Conservation (phyloP, 805 yeast genomes). For the Alloascoidea africana region DNA sequence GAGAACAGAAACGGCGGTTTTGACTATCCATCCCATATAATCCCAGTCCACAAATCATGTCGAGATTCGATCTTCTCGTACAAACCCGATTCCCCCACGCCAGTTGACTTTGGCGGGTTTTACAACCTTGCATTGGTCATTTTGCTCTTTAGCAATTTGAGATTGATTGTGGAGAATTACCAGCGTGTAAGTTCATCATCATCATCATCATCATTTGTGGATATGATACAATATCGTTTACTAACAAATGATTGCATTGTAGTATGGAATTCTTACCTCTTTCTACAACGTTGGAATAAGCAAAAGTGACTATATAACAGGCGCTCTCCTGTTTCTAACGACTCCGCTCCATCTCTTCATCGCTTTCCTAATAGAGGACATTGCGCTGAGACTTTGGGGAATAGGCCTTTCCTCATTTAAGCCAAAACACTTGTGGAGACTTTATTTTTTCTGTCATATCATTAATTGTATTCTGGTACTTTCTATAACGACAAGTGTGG, state of each 20-base stretch:
- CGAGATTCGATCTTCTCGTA: not conserved
- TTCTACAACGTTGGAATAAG: conserved; percentile 17
- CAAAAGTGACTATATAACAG: conserved; percentile 15
- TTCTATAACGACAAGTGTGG: conserved; percentile 15
- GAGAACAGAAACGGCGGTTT: no score
- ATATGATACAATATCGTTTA: conserved; percentile 8
- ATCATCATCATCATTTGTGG: no score
- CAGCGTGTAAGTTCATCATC: conserved; percentile 5
- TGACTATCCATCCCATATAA: not conserved
- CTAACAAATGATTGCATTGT: not conserved
- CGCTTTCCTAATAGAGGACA: conserved; percentile 20
- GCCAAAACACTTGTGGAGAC: conserved; percentile 15
- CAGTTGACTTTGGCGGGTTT: conserved; percentile 19
- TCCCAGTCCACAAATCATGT: not conserved
- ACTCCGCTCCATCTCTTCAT: conserved; percentile 20
- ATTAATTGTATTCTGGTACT: conserved; percentile 16
- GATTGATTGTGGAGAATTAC: conserved; percentile 23
- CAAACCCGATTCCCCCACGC: not conserved
- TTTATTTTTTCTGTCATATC: conserved; percentile 18
- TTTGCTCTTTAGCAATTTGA: conserved; percentile 21
- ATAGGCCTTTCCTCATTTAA: conserved; percentile 6
- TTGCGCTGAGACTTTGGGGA: conserved; percentile 11
- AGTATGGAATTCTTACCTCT: conserved; percentile 19
- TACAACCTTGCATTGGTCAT: conserved; percentile 23
- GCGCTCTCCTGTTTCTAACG: conserved; percentile 12